A percentile compares a stretch with the other conserved stretches of the same genome.
These are phyloP conservation scores for Gentiana dahurica DNA, from an alignment of 257 asterid species.

Conservation along the genomic window DNA sequence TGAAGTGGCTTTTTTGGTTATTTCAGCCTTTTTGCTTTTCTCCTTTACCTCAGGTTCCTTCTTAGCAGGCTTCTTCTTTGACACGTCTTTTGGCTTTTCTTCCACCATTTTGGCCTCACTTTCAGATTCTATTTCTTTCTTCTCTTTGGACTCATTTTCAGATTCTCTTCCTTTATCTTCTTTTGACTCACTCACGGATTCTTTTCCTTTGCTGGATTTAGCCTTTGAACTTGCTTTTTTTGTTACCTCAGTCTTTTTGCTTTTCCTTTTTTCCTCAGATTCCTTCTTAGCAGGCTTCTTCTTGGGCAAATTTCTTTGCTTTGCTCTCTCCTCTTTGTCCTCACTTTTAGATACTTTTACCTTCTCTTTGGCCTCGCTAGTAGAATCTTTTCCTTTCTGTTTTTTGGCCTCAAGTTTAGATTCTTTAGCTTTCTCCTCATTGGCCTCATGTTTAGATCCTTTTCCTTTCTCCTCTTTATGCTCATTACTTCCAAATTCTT, in stretches of 20 bases:
- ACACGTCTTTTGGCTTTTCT: constrained; percentile 18
- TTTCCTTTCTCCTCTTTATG: constrained; percentile 36
- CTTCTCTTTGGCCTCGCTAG: constrained; percentile 33
- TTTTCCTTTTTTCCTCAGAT: constrained; percentile 31
- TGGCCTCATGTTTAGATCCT: constrained; percentile 26
- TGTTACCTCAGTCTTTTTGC: constrained; percentile 35
- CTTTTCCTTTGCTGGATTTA: constrained; percentile 31
- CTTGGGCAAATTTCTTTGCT: constrained; percentile 18
- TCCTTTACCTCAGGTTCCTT: constrained; percentile 39
- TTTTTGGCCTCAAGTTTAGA: background rate
- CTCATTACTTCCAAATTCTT: constrained; percentile 16
- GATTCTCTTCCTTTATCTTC: no score
- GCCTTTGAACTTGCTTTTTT: constrained; percentile 39
- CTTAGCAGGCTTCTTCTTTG: constrained; percentile 35
- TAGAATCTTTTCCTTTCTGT: constrained; percentile 22
- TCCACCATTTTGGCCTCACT: constrained; percentile 25
- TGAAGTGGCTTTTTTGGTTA: constrained; percentile 35
- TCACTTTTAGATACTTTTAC: constrained; percentile 22
- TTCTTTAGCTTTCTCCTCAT: constrained; percentile 16
- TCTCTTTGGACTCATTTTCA: background rate
- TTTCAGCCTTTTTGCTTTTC: constrained; percentile 31
- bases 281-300: constrained; percentile 45
- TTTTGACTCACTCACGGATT: constrained; percentile 12
- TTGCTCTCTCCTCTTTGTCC: no score
- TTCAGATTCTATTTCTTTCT: constrained; percentile 4